Base-by-base conservation (phyloP, 2,329 filamentous ascomycete species). In the Neoarthrinium moseri region DNA sequence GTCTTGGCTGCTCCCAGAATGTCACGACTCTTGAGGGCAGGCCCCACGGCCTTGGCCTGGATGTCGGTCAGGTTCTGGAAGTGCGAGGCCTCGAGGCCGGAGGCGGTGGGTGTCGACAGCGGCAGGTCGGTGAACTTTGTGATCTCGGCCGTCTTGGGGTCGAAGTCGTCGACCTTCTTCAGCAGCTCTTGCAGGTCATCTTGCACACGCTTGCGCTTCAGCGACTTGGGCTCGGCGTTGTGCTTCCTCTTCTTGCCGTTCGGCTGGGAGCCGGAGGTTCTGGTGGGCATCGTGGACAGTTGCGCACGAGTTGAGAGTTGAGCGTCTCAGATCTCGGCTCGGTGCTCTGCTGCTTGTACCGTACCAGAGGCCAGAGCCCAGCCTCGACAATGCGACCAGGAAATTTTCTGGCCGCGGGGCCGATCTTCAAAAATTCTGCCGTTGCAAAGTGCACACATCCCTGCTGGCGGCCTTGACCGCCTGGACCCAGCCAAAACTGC, bases 1-100 rank as follows among this genome's bases (percentile, higher is more conserved):
- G 92, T 97, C 70, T 95, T 96, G 32, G 94, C 94, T 5, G 94
- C 94, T 33, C 91, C 94, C 32, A 99, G 83, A 32, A 99, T 88
- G 65, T 99, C 94, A 48, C 75, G 74, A 47, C 89, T 89, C 66
- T 95, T 88, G 52, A 99, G 78, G 7, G 89, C 91, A 50, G 91
- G 77, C 5, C 89, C 91, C 49, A 99, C 86, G n/a, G 91, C 91
- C 60, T 86, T 86, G 39, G 86, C 80, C 71, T 99, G 94, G 58
- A 99, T 89, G 54, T 96, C 91, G 51, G 94, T 99, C 55, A 96
- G 76, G 39, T 81, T 84, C 60, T 91, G 88, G 73, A 92, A 99
- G 66, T 97, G 91, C 11, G 89, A 91, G 32, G 87, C 79, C 53
- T 91, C 83, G 51, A 99, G 81, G 43, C 94, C 94, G 17, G 79